Conservation (phyloP, 202 grass and related monocot species). For the Carex arenaria region DNA sequence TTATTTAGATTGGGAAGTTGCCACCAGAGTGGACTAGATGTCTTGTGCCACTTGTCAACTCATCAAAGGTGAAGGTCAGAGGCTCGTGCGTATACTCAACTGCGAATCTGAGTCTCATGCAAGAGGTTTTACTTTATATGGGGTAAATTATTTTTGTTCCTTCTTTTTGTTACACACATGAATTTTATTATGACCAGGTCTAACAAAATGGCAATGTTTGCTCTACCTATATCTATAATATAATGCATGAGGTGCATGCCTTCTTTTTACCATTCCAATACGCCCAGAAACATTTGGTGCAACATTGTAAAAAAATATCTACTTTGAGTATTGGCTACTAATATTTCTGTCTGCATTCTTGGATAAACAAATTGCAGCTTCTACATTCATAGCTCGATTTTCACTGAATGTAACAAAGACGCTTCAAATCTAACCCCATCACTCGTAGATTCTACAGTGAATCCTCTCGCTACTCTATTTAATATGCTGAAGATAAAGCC, state of each 20-base stretch:
- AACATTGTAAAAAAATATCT: background rate
- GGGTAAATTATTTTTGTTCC: slow-evolving; percentile 34
- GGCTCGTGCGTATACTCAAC: slow-evolving; percentile 41
- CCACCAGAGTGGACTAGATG: slow-evolving; percentile 58
- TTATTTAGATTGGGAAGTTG: slow-evolving; percentile 67
- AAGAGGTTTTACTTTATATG: slow-evolving; percentile 64
- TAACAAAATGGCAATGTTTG: background rate
- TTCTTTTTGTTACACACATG: background rate
- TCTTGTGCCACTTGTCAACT: slow-evolving; percentile 69
- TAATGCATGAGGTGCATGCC: background rate
- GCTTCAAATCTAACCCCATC: slow-evolving; percentile 33
- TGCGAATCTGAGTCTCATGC: slow-evolving; percentile 56
- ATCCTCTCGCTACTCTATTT: slow-evolving; percentile 46
- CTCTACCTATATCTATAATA: background rate
- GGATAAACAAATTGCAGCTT: slow-evolving; percentile 39
- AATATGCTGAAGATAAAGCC: slow-evolving; percentile 51
- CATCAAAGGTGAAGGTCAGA: slow-evolving; percentile 74
- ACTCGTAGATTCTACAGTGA: slow-evolving; percentile 33
- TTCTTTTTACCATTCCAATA: background rate
- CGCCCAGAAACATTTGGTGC: background rate
- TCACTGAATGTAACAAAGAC: slow-evolving; percentile 36
- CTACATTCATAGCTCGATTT: slow-evolving; percentile 79
- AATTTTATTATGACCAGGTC: background rate
- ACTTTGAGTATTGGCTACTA: background rate
- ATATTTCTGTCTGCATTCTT: background rate